Conservation (phyloP, 1,284 basidiomycete genomes). For the Psilocybe mexicana region DNA sequence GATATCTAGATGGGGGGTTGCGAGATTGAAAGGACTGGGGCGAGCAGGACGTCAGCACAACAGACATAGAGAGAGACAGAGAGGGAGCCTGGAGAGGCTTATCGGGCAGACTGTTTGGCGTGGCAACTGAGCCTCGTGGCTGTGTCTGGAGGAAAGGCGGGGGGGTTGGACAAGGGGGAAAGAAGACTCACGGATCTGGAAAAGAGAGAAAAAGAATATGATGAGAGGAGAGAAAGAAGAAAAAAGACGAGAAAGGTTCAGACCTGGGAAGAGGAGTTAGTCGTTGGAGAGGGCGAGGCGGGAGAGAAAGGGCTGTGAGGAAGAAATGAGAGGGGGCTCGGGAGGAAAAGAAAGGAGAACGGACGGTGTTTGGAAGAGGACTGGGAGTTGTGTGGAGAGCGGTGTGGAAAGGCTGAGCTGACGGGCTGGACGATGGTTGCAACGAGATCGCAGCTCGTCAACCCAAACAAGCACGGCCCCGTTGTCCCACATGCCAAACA, state of each 20-base stretch:
- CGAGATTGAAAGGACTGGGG: conserved; percentile 23
- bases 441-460: conserved; percentile 37
- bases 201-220: background rate
- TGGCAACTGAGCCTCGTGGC: conserved; percentile 42
- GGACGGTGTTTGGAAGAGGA: conserved; percentile 14
- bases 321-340: background rate
- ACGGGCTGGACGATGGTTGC: conserved; percentile 39
- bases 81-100: conserved; percentile 6
- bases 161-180: background rate
- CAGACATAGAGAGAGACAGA: conserved; percentile 4
- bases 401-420: conserved; percentile 22
- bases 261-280: conserved; percentile 3
- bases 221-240: background rate
- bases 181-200: conserved; percentile 29
- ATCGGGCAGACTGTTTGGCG: conserved; percentile 28
- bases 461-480: conserved; percentile 30
- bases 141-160: conserved; percentile 23
- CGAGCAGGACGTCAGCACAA: conserved; percentile 24
- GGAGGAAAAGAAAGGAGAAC: background rate
- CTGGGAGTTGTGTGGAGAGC: conserved; percentile 18
- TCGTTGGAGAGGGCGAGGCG: conserved; percentile 9
- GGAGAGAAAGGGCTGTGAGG: background rate
- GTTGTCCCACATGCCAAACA: conserved; percentile 34
- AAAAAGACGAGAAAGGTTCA: background rate
- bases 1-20: conserved; percentile 24